These are phyloP conservation scores for Scheffersomyces lignicola DNA, from an alignment of 1,139 yeast species.

Conservation along the genomic window DNA sequence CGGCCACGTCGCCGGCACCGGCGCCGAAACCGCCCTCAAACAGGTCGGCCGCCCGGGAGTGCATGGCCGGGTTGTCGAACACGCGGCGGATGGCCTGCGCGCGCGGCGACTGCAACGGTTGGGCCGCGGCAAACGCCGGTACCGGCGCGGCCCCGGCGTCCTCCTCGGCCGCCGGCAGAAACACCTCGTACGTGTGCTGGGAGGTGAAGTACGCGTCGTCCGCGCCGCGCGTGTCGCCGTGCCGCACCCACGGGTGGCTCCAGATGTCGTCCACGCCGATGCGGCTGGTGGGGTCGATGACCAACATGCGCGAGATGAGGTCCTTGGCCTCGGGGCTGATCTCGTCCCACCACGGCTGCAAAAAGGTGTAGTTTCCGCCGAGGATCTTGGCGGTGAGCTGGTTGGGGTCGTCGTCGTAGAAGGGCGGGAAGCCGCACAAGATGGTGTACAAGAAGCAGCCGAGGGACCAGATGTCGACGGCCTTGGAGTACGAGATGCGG, in stretches of 20 bases:
- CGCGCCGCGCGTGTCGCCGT: conserved; percentile 2
- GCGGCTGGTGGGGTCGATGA: conserved; percentile 64
- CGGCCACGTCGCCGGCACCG: conserved; percentile 12
- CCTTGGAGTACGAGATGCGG: conserved; percentile 80
- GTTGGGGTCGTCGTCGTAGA: conserved; percentile 85
- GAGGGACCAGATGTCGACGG: conserved; percentile 95
- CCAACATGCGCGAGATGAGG: conserved; percentile 54
- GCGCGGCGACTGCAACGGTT: conserved; percentile 32
- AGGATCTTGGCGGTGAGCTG: conserved; percentile 82
- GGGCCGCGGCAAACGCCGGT: conserved; percentile 10
- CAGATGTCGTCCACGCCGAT: conserved; percentile 65
- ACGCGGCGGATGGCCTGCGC: conserved; percentile 49
- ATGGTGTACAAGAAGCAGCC: conserved; percentile 91
- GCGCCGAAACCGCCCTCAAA: too few species aligned
- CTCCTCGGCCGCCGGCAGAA: conserved; percentile 9
- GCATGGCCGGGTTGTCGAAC: conserved; percentile 48
- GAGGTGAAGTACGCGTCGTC: conserved; percentile 10
- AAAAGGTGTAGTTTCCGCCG: conserved; percentile 76
- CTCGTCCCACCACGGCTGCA: conserved; percentile 98
- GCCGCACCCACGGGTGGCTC: conserved; percentile 44
- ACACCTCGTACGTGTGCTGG: conserved; percentile 11
- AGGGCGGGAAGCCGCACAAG: conserved; percentile 94
- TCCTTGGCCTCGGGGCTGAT: conserved; percentile 76
- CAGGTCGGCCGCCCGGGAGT: conserved; percentile 13
- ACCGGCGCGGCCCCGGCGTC: conserved; percentile 10